Evolutionary conservation across 2,329 filamentous ascomycete genomes (phyloP), one percentile per base, ranked within the genome.

Genomic region (Apiospora hydei): DNA sequence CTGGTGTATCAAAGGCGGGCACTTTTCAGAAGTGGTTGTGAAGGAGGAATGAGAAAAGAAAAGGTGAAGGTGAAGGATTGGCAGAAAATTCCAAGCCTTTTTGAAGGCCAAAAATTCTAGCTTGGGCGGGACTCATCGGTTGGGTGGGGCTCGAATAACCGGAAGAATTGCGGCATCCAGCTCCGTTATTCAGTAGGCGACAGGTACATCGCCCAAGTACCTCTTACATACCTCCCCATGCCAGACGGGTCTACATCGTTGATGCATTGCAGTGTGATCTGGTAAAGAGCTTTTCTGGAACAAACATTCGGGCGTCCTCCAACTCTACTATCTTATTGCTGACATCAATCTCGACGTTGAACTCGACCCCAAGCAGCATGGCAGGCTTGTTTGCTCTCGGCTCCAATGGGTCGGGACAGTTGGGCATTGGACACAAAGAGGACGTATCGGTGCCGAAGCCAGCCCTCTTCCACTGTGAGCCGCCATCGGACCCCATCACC

Each of bases 341-440:
- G 67, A 6, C 46, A 38, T 14, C 11, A 4, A 21, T 6, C 4
- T 41, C 13, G 10, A n/a, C 8, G 6, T 3, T 41, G 16, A 66
- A 41, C 7, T 24, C 57, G 4, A 6, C 57, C 34, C 6, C 8
- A 11, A 64, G 49, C 34, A 72, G 30, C 66, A 88, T 90, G 87
- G 80, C 85, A n/a, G 81, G 83, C 1, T 79, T 94, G 24, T 93
- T 91, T 77, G 88, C 93, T 2, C 86, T 95, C 67, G 93, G 93
- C 44, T 95, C 93, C 5, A 95, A 95, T 77, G 91, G 92, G 64
- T 94, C 79, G 1, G 92, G 92, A 46, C 93, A 95, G 79, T 85
- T 95, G 13, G 92, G 91, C 53, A 88, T 94, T 72, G 89, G 89
- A 26, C 92, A 94, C 80, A 86, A 85, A 73, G 90, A 94, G 79